phyloP scores from a whole-genome alignment of 2,329 filamentous ascomycete species.

The Eutypella sp. region DNA sequence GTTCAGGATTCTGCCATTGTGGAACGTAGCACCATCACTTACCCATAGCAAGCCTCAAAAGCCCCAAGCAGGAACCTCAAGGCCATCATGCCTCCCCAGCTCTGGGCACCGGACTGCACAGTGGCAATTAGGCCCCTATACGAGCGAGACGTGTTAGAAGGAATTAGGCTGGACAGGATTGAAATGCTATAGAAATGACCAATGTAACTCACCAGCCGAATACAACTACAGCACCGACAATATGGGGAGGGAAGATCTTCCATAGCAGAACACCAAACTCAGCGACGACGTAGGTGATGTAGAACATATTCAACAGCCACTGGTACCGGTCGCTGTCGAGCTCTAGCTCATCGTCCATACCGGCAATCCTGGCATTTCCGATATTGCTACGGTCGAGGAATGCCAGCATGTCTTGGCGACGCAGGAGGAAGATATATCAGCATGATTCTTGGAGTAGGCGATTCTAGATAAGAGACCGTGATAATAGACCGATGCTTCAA shows the following conservation, averaged over 20 bases:
- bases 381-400: slow-evolving; percentile 40
- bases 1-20: neutral
- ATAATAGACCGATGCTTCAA: too few species aligned
- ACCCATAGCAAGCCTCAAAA: slow-evolving; percentile 17
- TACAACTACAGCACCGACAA: slow-evolving; percentile 38
- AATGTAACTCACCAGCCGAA: slow-evolving; percentile 16
- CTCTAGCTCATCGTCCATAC: slow-evolving; percentile 56
- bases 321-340: slow-evolving; percentile 47
- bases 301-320: slow-evolving; percentile 58
- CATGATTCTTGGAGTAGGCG: neutral
- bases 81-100: slow-evolving; percentile 53
- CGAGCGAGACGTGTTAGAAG: slow-evolving; percentile 53
- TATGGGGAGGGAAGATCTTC: slow-evolving; percentile 55
- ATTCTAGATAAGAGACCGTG: too few species aligned
- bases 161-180: neutral
- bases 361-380: slow-evolving; percentile 58
- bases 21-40: slow-evolving; percentile 1
- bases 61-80: slow-evolving; percentile 57
- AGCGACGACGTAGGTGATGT: slow-evolving; percentile 57
- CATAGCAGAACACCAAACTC: slow-evolving; percentile 62
- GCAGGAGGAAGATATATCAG: neutral
- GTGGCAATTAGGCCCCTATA: slow-evolving; percentile 77
- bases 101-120: slow-evolving; percentile 61
- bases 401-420: slow-evolving; percentile 1
- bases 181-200: neutral